phyloP scores from a whole-genome alignment of 768 basidiomycete species.

The Termitomyces titanicus region DNA sequence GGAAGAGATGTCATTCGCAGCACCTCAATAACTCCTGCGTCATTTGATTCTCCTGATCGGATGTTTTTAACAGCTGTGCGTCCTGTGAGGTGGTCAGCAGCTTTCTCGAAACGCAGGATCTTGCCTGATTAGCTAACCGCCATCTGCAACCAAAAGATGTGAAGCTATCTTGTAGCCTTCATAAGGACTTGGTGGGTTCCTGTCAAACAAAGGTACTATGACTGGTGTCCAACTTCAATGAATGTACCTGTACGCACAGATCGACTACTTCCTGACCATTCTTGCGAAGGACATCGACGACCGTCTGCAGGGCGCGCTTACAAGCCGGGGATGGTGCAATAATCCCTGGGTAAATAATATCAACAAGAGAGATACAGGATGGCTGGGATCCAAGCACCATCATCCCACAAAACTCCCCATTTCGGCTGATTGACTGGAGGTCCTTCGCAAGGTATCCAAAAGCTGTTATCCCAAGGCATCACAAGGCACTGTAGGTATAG shows the following conservation, averaged over 20 bases:
- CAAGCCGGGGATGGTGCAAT: slow-evolving; percentile 59
- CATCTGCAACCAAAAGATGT: slow-evolving; percentile 49
- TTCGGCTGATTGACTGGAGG: slow-evolving; percentile 41
- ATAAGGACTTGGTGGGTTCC: slow-evolving; percentile 43
- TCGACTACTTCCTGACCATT: slow-evolving; percentile 47
- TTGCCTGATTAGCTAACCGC: slow-evolving; percentile 23
- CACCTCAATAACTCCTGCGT: slow-evolving; percentile 21
- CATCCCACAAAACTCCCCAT: slow-evolving; percentile 63
- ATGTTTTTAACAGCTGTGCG: slow-evolving; percentile 9
- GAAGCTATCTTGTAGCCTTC: slow-evolving; percentile 51
- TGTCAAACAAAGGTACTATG: slow-evolving; percentile 7
- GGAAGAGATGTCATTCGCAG: slow-evolving; percentile 42
- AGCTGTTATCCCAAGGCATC: slow-evolving; percentile 24
- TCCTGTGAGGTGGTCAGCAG: neutral
- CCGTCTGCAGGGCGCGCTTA: slow-evolving; percentile 45
- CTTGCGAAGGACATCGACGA: slow-evolving; percentile 38
- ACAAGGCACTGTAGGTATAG: slow-evolving; percentile 27
- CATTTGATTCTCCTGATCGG: slow-evolving; percentile 12
- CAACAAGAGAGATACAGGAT: neutral
- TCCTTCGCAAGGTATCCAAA: neutral
- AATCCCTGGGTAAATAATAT: slow-evolving; percentile 34
- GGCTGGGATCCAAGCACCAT: slow-evolving; percentile 36
- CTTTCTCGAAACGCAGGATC: neutral
- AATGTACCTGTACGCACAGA: slow-evolving; percentile 31
- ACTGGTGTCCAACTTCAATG: neutral